Percentiles rank a stretch among this genome's conserved stretches.
Conservation (phyloP, 2,329 filamentous ascomycete species). For the Elsinoe arachidis region DNA sequence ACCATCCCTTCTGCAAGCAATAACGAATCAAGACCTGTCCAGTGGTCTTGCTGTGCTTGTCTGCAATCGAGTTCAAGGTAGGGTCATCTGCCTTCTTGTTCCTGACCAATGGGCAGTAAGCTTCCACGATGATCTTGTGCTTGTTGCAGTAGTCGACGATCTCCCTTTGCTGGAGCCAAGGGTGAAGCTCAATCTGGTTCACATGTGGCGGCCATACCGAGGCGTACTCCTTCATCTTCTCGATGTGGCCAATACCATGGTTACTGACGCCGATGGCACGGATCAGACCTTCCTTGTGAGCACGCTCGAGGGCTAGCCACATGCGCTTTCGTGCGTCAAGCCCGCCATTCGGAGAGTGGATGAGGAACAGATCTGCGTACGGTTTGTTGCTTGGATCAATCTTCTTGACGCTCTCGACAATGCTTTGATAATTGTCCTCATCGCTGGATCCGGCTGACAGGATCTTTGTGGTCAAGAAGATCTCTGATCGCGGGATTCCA, state of each 20-base stretch:
- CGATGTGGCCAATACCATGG: conserved; percentile 57
- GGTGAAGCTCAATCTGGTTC: conserved; percentile 69
- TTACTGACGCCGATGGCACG: conserved; percentile 66
- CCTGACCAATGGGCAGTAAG: conserved; percentile 59
- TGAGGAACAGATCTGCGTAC: conserved; percentile 63
- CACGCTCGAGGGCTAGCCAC: conserved; percentile 58
- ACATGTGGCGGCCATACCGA: conserved; percentile 60
- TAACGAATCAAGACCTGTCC: conserved; percentile 75
- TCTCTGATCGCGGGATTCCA: conserved; percentile 46
- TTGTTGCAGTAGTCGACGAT: conserved; percentile 49
- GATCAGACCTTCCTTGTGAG: conserved; percentile 51
- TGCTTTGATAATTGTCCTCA: conserved; percentile 51
- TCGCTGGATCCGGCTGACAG: conserved; percentile 44
- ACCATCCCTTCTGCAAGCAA: conserved; percentile 68
- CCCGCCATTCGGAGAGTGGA: conserved; percentile 55
- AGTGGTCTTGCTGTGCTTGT: conserved; percentile 64
- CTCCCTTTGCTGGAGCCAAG: conserved; percentile 59
- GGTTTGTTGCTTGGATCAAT: conserved; percentile 45
- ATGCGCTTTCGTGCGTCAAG: conserved; percentile 49
- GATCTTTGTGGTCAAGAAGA: conserved; percentile 67
- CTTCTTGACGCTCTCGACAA: conserved; percentile 55
- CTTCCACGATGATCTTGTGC: conserved; percentile 53
- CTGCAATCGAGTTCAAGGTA: conserved; percentile 53
- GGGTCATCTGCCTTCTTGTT: conserved; percentile 65
- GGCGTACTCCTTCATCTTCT: conserved; percentile 60